Evolutionary conservation across 1,139 yeast genomes (phyloP).

Genomic region (Tardiomyces blankii): DNA sequence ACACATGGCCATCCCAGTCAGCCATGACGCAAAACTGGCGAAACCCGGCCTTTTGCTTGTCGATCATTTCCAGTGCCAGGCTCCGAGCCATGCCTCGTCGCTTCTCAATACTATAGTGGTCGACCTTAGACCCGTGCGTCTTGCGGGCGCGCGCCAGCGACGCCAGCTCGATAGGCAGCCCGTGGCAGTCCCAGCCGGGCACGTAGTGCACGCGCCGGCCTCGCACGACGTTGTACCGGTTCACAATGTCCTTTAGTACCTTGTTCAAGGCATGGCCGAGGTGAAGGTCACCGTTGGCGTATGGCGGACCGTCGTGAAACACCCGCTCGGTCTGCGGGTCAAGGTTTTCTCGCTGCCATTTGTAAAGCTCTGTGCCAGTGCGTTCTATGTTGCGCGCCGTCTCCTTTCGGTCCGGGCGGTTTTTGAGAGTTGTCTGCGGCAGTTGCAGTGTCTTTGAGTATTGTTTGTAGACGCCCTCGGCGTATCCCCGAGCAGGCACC

Average conservation of each 20-base stretch:
- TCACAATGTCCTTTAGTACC: constrained; percentile 74
- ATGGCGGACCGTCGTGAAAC: constrained; percentile 96
- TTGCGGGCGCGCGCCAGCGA: constrained; percentile 39
- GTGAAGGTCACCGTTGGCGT: constrained; percentile 91
- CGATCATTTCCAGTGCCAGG: constrained; percentile 58
- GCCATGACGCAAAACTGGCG: constrained; percentile 69
- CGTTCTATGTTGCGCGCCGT: constrained; percentile 21
- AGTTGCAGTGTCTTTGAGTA: constrained; percentile 39
- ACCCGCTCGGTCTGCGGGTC: constrained; percentile 22
- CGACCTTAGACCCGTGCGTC: constrained; percentile 27
- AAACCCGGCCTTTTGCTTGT: constrained; percentile 53
- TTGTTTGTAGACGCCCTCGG: constrained; percentile 13
- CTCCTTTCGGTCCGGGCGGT: constrained; percentile 30
- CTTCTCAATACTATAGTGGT: constrained; percentile 26
- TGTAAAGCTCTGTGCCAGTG: constrained; percentile 30
- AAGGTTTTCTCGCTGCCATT: constrained; percentile 29
- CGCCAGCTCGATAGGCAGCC: constrained; percentile 87
- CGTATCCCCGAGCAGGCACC: background rate
- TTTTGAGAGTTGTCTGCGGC: constrained; percentile 44
- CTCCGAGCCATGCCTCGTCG: constrained; percentile 53
- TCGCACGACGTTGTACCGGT: constrained; percentile 53
- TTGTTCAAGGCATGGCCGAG: constrained; percentile 92
- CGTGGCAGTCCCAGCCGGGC: constrained; percentile 99
- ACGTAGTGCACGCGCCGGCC: constrained; percentile 56
- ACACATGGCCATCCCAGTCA: constrained; percentile 55